These are phyloP conservation scores for Trichoderma afroharzianum DNA, from an alignment of 2,329 filamentous ascomycete species.

Conservation along the genomic window DNA sequence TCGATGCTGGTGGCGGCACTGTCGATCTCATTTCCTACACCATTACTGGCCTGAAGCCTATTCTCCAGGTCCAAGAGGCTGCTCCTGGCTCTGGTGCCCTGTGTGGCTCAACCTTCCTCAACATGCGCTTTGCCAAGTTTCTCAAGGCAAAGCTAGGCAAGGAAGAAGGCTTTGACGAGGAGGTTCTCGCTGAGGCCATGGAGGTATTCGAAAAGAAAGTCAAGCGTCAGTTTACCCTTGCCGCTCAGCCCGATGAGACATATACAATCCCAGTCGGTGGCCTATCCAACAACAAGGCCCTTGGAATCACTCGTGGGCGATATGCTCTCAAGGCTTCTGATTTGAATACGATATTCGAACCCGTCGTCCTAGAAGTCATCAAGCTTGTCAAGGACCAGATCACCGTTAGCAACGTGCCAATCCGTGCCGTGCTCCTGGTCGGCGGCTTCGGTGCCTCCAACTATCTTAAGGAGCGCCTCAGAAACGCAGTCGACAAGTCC, in stretches of 20 bases:
- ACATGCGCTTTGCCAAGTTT: conserved; percentile 42
- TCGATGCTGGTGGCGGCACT: conserved; percentile 50
- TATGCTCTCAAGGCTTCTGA: conserved; percentile 38
- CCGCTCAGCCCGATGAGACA: conserved; percentile 20
- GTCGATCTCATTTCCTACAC: conserved; percentile 51
- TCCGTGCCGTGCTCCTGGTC: conserved; percentile 42
- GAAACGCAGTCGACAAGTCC: conserved; percentile 30
- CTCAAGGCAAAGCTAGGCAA: conserved; percentile 38
- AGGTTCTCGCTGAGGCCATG: conserved; percentile 38
- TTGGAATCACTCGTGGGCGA: conserved; percentile 37
- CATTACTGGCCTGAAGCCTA: conserved; percentile 40
- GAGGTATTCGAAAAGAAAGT: conserved; percentile 39
- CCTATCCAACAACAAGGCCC: conserved; percentile 36
- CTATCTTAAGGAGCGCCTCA: conserved; percentile 42
- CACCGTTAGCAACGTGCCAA: conserved; percentile 33
- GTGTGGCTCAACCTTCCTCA: conserved; percentile 45
- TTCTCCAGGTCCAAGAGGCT: conserved; percentile 44
- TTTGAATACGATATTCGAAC: conserved; percentile 42
- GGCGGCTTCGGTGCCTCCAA: conserved; percentile 46
- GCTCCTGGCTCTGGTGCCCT: conserved; percentile 43
- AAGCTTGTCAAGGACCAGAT: conserved; percentile 44
- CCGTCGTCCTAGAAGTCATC: conserved; percentile 42
- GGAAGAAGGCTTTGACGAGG: conserved; percentile 39
- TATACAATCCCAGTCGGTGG: conserved; percentile 40
- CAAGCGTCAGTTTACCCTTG: conserved; percentile 10